A percentile compares a stretch with the other conserved stretches of the same genome.
These are phyloP conservation scores for Ziziphus jujuba DNA, from an alignment of 306 rosid species.

Conservation along the genomic window DNA sequence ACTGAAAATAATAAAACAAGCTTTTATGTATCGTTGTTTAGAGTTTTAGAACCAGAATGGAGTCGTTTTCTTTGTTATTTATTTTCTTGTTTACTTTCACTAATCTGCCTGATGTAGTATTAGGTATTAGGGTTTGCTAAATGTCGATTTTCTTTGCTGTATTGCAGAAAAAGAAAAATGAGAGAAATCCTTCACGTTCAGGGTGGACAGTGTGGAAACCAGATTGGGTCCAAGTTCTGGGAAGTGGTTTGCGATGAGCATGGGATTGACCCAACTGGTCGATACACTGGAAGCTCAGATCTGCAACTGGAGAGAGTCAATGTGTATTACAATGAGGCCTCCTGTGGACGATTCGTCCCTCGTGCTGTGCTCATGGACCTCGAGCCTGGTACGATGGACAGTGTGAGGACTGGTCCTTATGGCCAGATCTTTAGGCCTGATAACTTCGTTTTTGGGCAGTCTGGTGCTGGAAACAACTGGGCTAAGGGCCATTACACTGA, in stretches of 20 bases:
- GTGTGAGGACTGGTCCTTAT: slow-evolving; percentile 47
- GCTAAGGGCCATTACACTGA: slow-evolving; percentile 44
- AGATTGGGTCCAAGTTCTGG: slow-evolving; percentile 71
- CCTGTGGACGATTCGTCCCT: slow-evolving; percentile 62
- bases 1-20: too few relatives aligned
- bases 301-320: slow-evolving; percentile 64
- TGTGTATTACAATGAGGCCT: slow-evolving; percentile 62
- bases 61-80: too few relatives aligned
- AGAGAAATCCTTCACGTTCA: slow-evolving; percentile 72
- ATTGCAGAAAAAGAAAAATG: slow-evolving; percentile 42
- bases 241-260: slow-evolving; percentile 68
- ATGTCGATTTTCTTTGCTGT: neutral
- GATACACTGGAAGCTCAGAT: slow-evolving; percentile 34
- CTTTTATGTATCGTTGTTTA: too few relatives aligned
- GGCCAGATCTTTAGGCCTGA: slow-evolving; percentile 70
- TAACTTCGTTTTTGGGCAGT: slow-evolving; percentile 66
- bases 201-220: slow-evolving; percentile 73
- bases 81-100: too few relatives aligned
- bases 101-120: too few relatives aligned
- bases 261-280: slow-evolving; percentile 57
- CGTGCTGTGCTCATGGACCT: slow-evolving; percentile 75
- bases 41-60: too few relatives aligned
- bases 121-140: too few relatives aligned
- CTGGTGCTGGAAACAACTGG: slow-evolving; percentile 52
- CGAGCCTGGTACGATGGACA: slow-evolving; percentile 66